Base-by-base conservation (phyloP, 495 filamentous ascomycete genomes). In the Aspergillus nidulans region DNA sequence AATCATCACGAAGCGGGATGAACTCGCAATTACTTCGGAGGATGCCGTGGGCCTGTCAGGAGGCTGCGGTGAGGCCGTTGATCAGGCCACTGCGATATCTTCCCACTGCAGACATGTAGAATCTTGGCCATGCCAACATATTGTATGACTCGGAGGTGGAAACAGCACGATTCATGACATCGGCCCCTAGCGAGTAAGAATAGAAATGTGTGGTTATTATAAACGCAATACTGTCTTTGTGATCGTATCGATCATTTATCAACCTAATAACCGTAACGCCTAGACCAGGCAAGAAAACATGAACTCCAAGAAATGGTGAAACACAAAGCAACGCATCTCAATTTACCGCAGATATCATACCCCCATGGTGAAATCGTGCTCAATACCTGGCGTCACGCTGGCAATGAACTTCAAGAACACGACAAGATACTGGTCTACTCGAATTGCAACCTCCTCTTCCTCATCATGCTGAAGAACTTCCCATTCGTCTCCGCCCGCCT, bases 341-440 rank as follows among this genome's bases (percentile, higher is more conserved):
- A 15, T 39, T 23, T 44, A 44, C 2, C 13, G 16, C n/a, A 4
- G 13, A 15, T 10, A 26, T 70, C 69, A 97, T 25, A 98, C 85
- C 2, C 92, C 90, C 92, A 97, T 98, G 1, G 94, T 98, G 69
- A 95, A 97, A 68, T 98, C 94, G 67, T 97, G 89, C 74, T 97
- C 94, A 67, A 98, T 97, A 13, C 91, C 91, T 7, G 94, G 94
- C 20, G 92, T 97, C 23, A 98, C 92, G 56, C 88, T 92, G 12
- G 94, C 91, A 80, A 97, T 95, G 70, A 98, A 97, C 75, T 98
- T 98, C 59, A 98, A 75, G 68, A 98, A 98, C 2, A 98, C 95
- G 21, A 98, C 90, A 58, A 98, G 72, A 66, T 98, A 98, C 75
- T 98, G 94, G 69, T 99, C 95, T 41, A 97, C 95, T 15, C 95